These are phyloP conservation scores for Mycena olivaceomarginata DNA, from an alignment of 768 basidiomycete genomes.

Conservation along the genomic window DNA sequence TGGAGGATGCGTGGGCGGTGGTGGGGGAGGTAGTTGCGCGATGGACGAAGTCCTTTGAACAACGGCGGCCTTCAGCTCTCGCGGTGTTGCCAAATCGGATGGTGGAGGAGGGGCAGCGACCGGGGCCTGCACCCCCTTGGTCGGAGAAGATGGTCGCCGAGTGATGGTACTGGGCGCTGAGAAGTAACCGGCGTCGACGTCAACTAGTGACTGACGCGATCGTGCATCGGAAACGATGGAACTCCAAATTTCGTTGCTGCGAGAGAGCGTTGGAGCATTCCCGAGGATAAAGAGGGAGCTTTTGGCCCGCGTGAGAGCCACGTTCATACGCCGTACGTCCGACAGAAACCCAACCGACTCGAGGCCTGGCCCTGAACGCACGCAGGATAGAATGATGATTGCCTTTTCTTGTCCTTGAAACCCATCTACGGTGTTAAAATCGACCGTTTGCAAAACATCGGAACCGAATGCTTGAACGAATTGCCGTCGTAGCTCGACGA, in stretches of 20 bases:
- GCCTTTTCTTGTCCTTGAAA: conserved; percentile 99
- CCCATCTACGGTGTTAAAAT: conserved; percentile 98
- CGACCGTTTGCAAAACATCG: conserved; percentile 81
- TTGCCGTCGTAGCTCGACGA: conserved; percentile 79
- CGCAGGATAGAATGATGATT: conserved; percentile 97
- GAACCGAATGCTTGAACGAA: conserved; percentile 86
- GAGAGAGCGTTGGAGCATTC: conserved; percentile 90
- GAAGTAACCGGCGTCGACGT: conserved; percentile 73
- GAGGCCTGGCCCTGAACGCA: conserved; percentile 92
- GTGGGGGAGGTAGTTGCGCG: conserved; percentile 31
- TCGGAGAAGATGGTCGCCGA: conserved; percentile 38
- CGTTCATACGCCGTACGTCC: conserved; percentile 96
- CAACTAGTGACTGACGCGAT: conserved; percentile 74
- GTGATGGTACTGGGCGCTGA: conserved; percentile 48
- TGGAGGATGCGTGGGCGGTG: conserved; percentile 22
- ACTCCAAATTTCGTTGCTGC: conserved; percentile 89
- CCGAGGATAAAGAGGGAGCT: conserved; percentile 97
- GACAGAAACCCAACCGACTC: conserved; percentile 91
- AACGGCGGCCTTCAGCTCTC: conserved; percentile 50
- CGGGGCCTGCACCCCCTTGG: conserved; percentile 47
- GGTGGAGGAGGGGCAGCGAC: conserved; percentile 50
- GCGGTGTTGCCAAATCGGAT: conserved; percentile 61
- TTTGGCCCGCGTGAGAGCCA: conserved; percentile 97
- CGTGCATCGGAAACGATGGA: conserved; percentile 87
- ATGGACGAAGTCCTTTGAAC: conserved; percentile 36